phyloP scores from a whole-genome alignment of 2,329 filamentous ascomycete genomes.

The Beauveria pseudobassiana region DNA sequence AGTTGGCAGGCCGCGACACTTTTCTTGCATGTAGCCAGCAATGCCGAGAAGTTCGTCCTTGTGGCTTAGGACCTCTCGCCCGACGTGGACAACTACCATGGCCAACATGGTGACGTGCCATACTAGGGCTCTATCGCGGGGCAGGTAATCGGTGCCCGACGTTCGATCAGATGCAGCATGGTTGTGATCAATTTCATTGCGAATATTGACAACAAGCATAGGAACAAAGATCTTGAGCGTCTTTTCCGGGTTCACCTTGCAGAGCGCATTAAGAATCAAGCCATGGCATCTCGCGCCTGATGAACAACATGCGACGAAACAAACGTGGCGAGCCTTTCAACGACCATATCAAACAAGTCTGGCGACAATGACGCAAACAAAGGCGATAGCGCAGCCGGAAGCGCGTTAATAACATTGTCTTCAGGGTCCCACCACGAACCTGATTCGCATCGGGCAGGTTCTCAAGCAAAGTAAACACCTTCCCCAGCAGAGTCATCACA shows the following conservation, averaged over 20 bases:
- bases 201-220: constrained; percentile 83
- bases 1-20: constrained; percentile 86
- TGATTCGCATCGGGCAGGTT: constrained; percentile 88
- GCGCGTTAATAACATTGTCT: constrained; percentile 92
- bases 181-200: constrained; percentile 95
- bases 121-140: constrained; percentile 83
- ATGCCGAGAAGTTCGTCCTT: constrained; percentile 85
- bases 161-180: constrained; percentile 91
- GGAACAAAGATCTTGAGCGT: constrained; percentile 85
- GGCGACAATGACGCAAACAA: constrained; percentile 86
- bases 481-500: constrained; percentile 78
- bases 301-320: constrained; percentile 92
- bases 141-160: constrained; percentile 86
- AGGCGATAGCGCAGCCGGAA: constrained; percentile 85
- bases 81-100: constrained; percentile 97
- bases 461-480: constrained; percentile 90
- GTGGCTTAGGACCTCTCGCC: constrained; percentile 80
- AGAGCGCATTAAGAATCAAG: constrained; percentile 95
- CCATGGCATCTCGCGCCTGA: constrained; percentile 94
- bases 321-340: constrained; percentile 89
- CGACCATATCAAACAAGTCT: constrained; percentile 82
- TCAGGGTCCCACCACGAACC: constrained; percentile 83
- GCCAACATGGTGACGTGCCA: constrained; percentile 97
- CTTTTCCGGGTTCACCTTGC: constrained; percentile 92
- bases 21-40: constrained; percentile 91